phyloP scores from a whole-genome alignment of 371 early-diverging fungal species.

The Mucor lusitanicus region DNA sequence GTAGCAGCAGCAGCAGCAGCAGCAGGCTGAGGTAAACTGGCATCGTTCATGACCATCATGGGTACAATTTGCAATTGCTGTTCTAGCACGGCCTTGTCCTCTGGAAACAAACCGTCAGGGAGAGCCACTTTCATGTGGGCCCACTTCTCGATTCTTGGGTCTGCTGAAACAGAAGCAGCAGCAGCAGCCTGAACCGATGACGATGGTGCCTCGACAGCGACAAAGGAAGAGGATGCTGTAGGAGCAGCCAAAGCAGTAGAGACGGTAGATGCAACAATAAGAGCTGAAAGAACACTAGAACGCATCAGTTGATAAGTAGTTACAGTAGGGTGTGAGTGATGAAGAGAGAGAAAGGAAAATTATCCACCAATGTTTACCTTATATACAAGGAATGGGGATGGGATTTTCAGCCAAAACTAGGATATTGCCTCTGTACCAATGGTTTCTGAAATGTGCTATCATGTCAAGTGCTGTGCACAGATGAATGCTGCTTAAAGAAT shows the following conservation, averaged over 20 bases:
- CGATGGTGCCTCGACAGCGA: background rate
- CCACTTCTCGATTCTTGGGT: slow-evolving; percentile 7
- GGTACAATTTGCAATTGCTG: background rate
- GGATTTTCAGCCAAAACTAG: background rate
- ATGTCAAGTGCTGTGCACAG: background rate
- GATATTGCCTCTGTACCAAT: background rate
- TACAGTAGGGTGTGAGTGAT: no score
- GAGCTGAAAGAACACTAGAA: background rate
- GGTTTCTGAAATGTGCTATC: background rate
- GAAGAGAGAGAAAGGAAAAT: background rate
- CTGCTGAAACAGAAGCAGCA: background rate
- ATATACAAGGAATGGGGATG: background rate
- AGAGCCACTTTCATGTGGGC: slow-evolving; percentile 6
- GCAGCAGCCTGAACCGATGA: background rate
- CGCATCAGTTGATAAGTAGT: background rate
- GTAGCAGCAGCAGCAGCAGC: background rate
- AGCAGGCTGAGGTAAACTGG: background rate
- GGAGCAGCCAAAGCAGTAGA: background rate
- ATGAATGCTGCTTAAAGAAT: no score
- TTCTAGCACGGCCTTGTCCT: background rate
- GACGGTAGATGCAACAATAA: background rate
- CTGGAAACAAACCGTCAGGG: slow-evolving; percentile 6
- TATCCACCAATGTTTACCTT: background rate
- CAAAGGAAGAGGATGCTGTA: background rate
- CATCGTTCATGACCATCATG: background rate